Base-by-base conservation (phyloP, 2,329 filamentous ascomycete genomes). In the Monilinia fructigena region DNA sequence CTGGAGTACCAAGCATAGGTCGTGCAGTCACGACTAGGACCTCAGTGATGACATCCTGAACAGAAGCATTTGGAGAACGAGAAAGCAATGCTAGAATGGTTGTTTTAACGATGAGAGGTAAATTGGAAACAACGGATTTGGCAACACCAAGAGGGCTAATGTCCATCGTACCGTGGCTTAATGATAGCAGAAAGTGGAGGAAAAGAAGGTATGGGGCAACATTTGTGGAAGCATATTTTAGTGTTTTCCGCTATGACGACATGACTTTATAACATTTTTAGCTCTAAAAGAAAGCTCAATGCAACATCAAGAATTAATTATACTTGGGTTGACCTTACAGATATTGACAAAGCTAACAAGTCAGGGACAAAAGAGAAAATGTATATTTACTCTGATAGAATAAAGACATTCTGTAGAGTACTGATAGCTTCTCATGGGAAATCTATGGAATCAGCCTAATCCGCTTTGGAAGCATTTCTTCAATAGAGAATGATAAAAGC, bases 11-110 rank as follows among this genome's bases (percentile, higher is more conserved):
- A 62, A 92, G 76, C 65, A 92, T 80, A 0, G 85, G 85, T 26
- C 91, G 88, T n/a, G 97, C 76, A 20, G 95, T 79, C 35, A 86
- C 84, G 66, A 97, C 82, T 0, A 84, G 87, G 65, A 97, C 75
- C 66, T 90, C 89, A 18, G 89, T 94, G 62, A 84, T 84, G 4
- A 97, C 79, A 75, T 96, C 90, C 79, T 94, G 88, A 80, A 95
- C 92, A 56, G 86, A 85, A 5, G 89, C 86, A 10, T 87, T 87
- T 45, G 88, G 82, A 0, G 93, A 92, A 52, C 90, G 78, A 38
- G 83, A 84, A 10, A 97, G 80, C 2, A 87, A 74, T 72, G 93
- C 89, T 58, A 83, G 79, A 16, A 91, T 68, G 2, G 86, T 82
- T 1, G 88, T 84, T 69, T 86, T 86, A n/a, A 85, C 74, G 11